Conservation (phyloP, 768 basidiomycete genomes). For the Chalciporus pseudorubinellus region DNA sequence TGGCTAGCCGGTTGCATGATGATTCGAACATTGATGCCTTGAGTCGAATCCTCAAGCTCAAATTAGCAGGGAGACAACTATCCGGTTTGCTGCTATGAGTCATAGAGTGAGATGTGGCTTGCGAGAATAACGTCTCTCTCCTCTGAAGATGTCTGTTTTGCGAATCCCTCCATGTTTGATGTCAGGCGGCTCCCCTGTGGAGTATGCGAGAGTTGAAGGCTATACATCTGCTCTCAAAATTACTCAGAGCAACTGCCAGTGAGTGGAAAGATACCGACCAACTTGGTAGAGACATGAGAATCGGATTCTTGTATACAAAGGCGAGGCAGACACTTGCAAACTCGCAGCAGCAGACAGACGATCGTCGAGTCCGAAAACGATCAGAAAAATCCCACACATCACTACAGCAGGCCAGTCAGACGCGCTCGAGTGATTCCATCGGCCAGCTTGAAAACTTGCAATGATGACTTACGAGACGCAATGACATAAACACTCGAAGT, state of each 20-base stretch:
- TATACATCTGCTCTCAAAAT: not conserved
- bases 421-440: not conserved
- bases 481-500: slow-evolving; percentile 45
- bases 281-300: not conserved
- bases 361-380: not conserved
- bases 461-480: slow-evolving; percentile 32
- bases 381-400: not conserved
- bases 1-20: too few relatives aligned
- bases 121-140: not conserved
- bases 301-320: not conserved
- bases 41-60: too few relatives aligned
- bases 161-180: not conserved
- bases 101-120: too few relatives aligned
- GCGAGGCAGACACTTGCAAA: not conserved
- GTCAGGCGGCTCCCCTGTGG: not conserved
- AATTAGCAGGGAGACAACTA: too few relatives aligned
- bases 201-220: too few relatives aligned
- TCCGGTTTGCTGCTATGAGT: too few relatives aligned
- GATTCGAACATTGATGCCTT: too few relatives aligned
- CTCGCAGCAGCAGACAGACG: not conserved
- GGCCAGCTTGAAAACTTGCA: not conserved
- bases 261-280: not conserved
- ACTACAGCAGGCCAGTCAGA: not conserved
- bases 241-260: not conserved
- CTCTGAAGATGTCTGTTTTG: not conserved